Evolutionary conservation across 352 stramenopile genomes (phyloP), one percentile per base, ranked within the genome.

Genomic region (Phytophthora vignae): DNA sequence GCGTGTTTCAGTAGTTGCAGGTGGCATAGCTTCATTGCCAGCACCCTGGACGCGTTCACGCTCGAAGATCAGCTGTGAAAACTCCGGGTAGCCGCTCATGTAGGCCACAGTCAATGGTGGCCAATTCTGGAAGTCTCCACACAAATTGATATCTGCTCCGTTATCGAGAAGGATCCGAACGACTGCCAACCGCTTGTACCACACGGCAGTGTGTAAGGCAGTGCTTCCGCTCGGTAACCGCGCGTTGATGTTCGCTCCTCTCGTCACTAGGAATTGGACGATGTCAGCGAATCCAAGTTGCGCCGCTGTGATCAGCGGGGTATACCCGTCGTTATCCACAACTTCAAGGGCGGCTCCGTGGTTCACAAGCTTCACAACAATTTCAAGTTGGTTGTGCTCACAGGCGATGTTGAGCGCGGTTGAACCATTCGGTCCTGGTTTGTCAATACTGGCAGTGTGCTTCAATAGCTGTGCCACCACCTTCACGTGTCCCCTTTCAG

Each of bases 401-500:
- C 57, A 36, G 38, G 57, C 44, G 14, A 55, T 55, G 29, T 46
- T 33, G 33, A 69, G 54, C 38, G 53, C 42, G 3, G 52, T 58
- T 7, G 9, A 25, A 3, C 53, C 53, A 14, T 46, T 48, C 6
- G 40, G 12, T 21, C n/a, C 17, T 22, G 57, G 17, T 21, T 46
- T 33, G 19, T 57, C 54, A 12, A 50, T 36, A 7, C 17, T n/a
- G 10, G 21, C 50, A 4, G n/a, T 38, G 14, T 49, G 36, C 10
- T 54, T 33, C 17, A 68, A 3, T 12, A 64, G 2, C 0, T 44
- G 15, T 0, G 0, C 12, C 0, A 64, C 25, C 2, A 64, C 33
- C 3, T 55, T 27, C 2, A n/a, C 40, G 19, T 64, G 27, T 2
- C 29, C 44, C 19, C 42, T 50, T 7, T 50, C 42, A 21, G 1